Conservation (phyloP, 139 green algal species). For the Chlamydomonas sp. region DNA sequence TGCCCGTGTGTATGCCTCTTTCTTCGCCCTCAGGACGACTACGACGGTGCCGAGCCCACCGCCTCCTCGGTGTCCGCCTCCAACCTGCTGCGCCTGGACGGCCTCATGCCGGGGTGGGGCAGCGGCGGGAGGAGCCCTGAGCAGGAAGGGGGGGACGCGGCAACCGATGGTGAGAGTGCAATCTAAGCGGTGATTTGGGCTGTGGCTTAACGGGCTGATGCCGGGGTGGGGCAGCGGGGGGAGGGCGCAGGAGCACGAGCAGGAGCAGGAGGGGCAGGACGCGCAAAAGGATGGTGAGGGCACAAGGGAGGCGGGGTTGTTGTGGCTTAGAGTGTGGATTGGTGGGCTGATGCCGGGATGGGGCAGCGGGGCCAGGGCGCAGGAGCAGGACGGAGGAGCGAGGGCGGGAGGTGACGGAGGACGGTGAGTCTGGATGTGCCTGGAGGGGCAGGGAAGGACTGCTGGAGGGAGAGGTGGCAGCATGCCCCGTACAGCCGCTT, state of each 20-base stretch:
- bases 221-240: background rate
- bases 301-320: too few species aligned
- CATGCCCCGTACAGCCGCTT: too few species aligned
- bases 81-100: constrained; percentile 79
- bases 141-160: too few species aligned
- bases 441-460: background rate
- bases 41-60: constrained; percentile 89
- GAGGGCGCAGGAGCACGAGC: too few species aligned
- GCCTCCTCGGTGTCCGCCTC: constrained; percentile 73
- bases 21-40: constrained; percentile 86
- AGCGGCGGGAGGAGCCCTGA: background rate
- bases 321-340: too few species aligned
- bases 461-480: background rate
- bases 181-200: too few species aligned
- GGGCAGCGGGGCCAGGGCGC: too few species aligned
- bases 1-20: constrained; percentile 2
- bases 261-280: background rate
- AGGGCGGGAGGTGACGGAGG: background rate
- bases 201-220: too few species aligned
- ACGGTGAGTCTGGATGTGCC: constrained; percentile 4
- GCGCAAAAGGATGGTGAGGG: too few species aligned
- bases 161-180: too few species aligned
- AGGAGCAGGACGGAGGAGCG: background rate
- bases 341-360: too few species aligned
- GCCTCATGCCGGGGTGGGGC: constrained; percentile 44